Conservation (phyloP, 345 rosid species). For the Citrus trifoliata region DNA sequence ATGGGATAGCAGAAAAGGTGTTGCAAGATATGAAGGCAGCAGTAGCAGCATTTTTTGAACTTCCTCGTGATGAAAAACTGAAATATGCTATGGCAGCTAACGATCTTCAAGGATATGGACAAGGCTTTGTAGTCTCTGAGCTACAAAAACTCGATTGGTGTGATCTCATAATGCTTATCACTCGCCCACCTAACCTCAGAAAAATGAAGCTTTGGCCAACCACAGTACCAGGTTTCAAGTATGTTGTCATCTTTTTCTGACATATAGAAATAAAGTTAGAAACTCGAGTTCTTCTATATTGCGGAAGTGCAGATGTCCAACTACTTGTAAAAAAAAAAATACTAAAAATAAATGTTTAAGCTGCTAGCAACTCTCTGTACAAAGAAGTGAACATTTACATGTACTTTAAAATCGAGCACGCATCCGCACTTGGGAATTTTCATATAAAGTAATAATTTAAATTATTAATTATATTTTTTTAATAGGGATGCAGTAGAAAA, state of each 20-base stretch:
- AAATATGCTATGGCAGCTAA: conserved; percentile 20
- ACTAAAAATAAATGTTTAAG: too few species aligned
- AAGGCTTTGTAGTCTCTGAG: conserved; percentile 25
- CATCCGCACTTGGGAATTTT: too few species aligned
- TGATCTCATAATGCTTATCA: conserved; percentile 16
- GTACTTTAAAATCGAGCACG: neutral
- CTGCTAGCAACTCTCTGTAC: too few species aligned
- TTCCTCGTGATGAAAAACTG: conserved; percentile 28
- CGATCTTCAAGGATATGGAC: conserved; percentile 26
- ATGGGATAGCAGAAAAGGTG: conserved; percentile 12
- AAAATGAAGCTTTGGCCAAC: conserved; percentile 23
- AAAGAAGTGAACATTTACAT: neutral
- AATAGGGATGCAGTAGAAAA: conserved; percentile 21
- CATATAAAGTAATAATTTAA: too few species aligned
- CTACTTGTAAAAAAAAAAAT: too few species aligned
- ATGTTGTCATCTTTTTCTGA: neutral
- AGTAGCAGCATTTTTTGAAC: conserved; percentile 23
- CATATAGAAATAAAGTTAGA: neutral
- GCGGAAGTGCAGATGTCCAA: too few species aligned
- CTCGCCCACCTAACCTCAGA: conserved; percentile 8
- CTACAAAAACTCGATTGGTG: conserved; percentile 30
- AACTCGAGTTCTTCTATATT: too few species aligned
- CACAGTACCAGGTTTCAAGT: conserved; percentile 19
- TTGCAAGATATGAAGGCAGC: conserved; percentile 16
- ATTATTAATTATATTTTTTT: neutral